Evolutionary conservation across 2,329 filamentous ascomycete species (phyloP).

Genomic region (Diaporthe sp.): DNA sequence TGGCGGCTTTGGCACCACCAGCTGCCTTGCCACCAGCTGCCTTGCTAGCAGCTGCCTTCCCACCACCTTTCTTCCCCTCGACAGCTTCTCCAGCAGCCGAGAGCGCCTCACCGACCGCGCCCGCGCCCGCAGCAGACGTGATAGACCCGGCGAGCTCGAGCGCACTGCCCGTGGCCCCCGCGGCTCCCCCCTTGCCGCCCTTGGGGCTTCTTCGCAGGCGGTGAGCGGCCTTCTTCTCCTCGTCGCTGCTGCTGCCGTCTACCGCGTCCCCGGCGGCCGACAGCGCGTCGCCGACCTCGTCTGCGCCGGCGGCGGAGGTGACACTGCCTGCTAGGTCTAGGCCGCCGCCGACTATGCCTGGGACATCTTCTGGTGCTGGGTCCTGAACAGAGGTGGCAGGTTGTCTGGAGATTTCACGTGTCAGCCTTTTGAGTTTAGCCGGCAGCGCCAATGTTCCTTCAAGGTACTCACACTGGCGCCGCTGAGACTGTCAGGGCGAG

Average conservation of each 20-base stretch:
- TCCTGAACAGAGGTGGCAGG: background rate
- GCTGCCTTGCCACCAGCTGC: too few species aligned
- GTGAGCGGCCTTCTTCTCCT: background rate
- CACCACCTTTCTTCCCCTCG: background rate
- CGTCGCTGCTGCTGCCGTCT: background rate
- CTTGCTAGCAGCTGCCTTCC: too few species aligned
- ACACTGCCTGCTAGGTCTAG: constrained; percentile 5
- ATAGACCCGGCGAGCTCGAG: constrained; percentile 10
- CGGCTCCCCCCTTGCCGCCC: background rate
- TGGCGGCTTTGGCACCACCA: too few species aligned
- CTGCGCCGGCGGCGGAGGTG: constrained; percentile 7
- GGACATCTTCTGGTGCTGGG: background rate
- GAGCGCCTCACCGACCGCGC: background rate
- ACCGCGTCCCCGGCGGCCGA: background rate
- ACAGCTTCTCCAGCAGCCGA: background rate
- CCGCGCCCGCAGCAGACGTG: background rate
- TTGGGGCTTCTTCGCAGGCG: background rate
- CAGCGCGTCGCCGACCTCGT: background rate
- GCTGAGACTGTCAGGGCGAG: background rate
- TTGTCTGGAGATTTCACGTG: background rate
- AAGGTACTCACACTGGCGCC: background rate
- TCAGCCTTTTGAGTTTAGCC: background rate
- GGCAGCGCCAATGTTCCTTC: background rate
- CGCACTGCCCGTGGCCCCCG: background rate
- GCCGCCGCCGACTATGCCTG: constrained; percentile 1